Evolutionary conservation across 1,139 yeast species (phyloP), one percentile per base, ranked within the genome.

Genomic region (Suhomyces ambrosiae): DNA sequence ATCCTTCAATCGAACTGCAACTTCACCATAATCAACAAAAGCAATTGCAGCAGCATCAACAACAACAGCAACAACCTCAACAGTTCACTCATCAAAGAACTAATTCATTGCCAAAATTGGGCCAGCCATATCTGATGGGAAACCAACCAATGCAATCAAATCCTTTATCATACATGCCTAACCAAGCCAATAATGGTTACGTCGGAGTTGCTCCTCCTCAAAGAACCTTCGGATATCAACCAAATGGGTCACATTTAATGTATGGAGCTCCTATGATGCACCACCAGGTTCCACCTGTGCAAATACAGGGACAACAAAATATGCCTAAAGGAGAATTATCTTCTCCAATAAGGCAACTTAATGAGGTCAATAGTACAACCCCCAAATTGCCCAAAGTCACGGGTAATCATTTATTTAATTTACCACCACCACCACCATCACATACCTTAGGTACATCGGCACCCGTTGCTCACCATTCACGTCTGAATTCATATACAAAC

Each of bases 301-400:
- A 32, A 3, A 28, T 33, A 10, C 37, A 33, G 24, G 37, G 37
- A 2, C 50, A 31, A 30, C 51, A 35, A 27, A 32, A 13, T 27
- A 27, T 33, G 17, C 9, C 27, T 15, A 50, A 52, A 33, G 46
- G 41, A 18, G 66, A 61, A 33, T 47, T 60, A 10, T 58, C 66
- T n/a, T 66, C 73, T 3, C 74, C 74, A 6, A 48, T 63, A 25
- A 58, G 67, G 40, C 65, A 60, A 34, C 33, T 51, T 11, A 47
- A 44, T 22, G 65, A 60, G 7, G 41, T 52, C 19, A 55, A 50
- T 38, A 49, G 49, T 12, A 52, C 52, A 27, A 64, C 71, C 9
- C 70, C 73, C 3, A 67, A 62, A 42, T 53, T 66, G 32, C 70
- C 72, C 16, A 68, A 67, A 45, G 65, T 63, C 9, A 46, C 56